A percentile compares a stretch with the other conserved stretches of the same genome.
Evolutionary conservation across 2,329 filamentous ascomycete genomes (phyloP).

Genomic region (Aspergillus sp.): DNA sequence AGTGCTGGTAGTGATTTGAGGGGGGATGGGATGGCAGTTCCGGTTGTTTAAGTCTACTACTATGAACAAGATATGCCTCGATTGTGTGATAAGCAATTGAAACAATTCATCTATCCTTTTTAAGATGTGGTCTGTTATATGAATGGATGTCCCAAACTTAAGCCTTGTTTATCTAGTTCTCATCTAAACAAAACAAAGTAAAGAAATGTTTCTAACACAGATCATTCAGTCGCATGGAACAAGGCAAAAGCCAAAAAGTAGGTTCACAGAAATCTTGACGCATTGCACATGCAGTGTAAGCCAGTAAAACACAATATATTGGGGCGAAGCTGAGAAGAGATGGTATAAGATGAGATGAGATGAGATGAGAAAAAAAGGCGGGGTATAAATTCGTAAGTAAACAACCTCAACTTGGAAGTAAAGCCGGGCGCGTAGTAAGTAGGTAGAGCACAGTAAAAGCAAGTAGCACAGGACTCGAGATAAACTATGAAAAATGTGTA

Average conservation of each 20-base stretch:
- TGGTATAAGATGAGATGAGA: background rate
- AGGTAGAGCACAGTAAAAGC: background rate
- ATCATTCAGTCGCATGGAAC: too few species aligned
- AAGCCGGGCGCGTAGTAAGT: background rate
- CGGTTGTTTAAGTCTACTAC: slow-evolving; percentile 26
- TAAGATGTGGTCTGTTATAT: background rate
- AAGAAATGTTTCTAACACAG: background rate
- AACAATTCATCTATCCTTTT: background rate
- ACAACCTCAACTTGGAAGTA: background rate
- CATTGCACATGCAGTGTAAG: background rate
- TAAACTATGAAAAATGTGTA: background rate
- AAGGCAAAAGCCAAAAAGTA: background rate
- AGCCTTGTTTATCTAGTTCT: background rate
- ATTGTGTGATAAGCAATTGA: background rate
- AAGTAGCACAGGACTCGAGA: background rate
- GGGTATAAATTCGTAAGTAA: background rate
- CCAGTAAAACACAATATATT: background rate
- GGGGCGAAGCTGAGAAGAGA: background rate
- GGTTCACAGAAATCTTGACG: background rate
- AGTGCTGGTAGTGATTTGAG: slow-evolving; percentile 86
- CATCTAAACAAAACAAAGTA: background rate
- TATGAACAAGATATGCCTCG: background rate
- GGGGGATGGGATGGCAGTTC: slow-evolving; percentile 74
- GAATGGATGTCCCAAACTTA: background rate
- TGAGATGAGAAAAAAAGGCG: background rate